Conservation (phyloP, 768 basidiomycete species). For the Lactarius sp. region DNA sequence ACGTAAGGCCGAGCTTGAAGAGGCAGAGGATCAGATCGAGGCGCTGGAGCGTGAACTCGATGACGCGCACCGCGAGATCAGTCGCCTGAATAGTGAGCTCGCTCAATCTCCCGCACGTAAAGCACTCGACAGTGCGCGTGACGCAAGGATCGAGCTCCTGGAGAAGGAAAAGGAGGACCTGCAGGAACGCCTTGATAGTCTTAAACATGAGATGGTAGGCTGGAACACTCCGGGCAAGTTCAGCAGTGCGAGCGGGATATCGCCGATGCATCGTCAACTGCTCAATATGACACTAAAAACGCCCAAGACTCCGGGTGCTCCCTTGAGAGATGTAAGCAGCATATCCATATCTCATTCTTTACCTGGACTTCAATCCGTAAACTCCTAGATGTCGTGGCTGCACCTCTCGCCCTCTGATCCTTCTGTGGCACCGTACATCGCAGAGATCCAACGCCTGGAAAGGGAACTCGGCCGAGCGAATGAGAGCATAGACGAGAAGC, state of each 20-base stretch:
- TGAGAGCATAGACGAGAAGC: conserved; percentile 81
- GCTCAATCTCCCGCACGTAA: conserved; percentile 70
- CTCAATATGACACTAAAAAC: conserved; percentile 61
- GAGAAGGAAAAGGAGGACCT: conserved; percentile 75
- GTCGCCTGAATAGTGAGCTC: conserved; percentile 58
- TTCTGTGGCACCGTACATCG: conserved; percentile 55
- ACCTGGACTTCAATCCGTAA: conserved; percentile 17
- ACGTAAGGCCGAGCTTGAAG: conserved; percentile 30
- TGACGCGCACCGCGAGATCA: conserved; percentile 70
- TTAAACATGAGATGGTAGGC: conserved; percentile 49
- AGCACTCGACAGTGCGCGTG: conserved; percentile 73
- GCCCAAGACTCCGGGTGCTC: conserved; percentile 75
- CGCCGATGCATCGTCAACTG: conserved; percentile 72
- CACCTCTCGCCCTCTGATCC: conserved; percentile 56
- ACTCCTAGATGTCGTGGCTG: conserved; percentile 65
- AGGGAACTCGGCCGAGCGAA: conserved; percentile 74
- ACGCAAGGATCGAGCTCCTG: conserved; percentile 67
- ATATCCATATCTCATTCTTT: conserved; percentile 7
- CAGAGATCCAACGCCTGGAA: conserved; percentile 69
- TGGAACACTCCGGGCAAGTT: conserved; percentile 55
- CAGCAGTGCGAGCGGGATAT: conserved; percentile 53
- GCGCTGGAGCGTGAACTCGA: conserved; percentile 73
- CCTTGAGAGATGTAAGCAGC: conserved; percentile 68
- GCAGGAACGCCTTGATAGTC: conserved; percentile 58
- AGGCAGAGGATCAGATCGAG: conserved; percentile 50